Base-by-base conservation (phyloP, 2,329 filamentous ascomycete species). In the Arthrobotrys sphaeroides region DNA sequence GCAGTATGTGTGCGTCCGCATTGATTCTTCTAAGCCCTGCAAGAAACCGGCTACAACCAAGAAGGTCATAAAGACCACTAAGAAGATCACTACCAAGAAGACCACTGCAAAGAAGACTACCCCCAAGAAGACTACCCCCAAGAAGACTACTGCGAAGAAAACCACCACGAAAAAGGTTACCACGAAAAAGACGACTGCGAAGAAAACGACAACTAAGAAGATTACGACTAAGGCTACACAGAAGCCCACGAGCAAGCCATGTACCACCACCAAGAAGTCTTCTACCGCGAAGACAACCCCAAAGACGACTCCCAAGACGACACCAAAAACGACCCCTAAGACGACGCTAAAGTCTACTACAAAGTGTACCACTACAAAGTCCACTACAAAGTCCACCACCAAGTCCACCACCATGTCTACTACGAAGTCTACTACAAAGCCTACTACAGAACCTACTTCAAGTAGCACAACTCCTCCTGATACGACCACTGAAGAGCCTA, bases 1-100 rank as follows among this genome's bases (percentile, higher is more conserved):
- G 6, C 42, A 43, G 26, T 51, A 59, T 22, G 40, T 68, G 5
- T 68, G 64, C 16, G 26, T 68, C 9, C 45, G 47, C 22, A 43
- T 53, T 22, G 60, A 64, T n/a, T 26, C 40, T 31, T 45, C 31
- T n/a, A 51, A 51, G 31, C 59, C 42, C 31, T 47, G 42, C 36
- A 61, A 31, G n/a, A 61, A 61, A n/a, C 24, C 36, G 13, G 42
- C 36, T 5, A 43, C 38, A 18, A 59, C 33, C 2, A 59, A 59
- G 31, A 51, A 26, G 6, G 42, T 38, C 12, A 62, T 38, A 47
- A 5, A 22, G 5, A 47, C 57, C 2, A 43, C 55, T 16, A 60
- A 26, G 45, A 51, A 36, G 33, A 40, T 33, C n/a, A 60, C 55
- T 20, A 26, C 55, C 4, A 60, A 28, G 18, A 42, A 5, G 28